Percentiles rank a stretch among this genome's conserved stretches.
Evolutionary conservation across 2,329 filamentous ascomycete species (phyloP).

Genomic region (Lecanicillium sp.): DNA sequence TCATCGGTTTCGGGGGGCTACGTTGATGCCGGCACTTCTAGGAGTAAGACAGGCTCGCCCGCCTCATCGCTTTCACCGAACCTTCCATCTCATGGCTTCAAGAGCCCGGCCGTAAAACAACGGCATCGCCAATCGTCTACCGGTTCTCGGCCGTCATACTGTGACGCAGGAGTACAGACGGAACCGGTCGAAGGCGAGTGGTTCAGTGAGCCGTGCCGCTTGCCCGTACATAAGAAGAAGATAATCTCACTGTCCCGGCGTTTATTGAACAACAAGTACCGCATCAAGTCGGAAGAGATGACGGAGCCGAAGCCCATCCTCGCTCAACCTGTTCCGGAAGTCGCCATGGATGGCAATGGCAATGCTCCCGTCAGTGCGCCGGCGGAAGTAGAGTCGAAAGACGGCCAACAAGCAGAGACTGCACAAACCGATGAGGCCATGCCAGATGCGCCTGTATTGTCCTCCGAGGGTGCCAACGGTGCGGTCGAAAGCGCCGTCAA

Average conservation of each 20-base stretch:
- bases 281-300: slow-evolving; percentile 35
- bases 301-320: slow-evolving; percentile 25
- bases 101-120: slow-evolving; percentile 16
- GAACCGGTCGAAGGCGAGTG: slow-evolving; percentile 48
- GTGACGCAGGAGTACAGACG: slow-evolving; percentile 48
- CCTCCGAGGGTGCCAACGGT: slow-evolving; percentile 14
- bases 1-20: slow-evolving; percentile 35
- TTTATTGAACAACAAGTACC: slow-evolving; percentile 43
- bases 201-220: slow-evolving; percentile 36
- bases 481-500: slow-evolving; percentile 21
- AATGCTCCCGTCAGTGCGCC: slow-evolving; percentile 35
- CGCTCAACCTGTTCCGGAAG: slow-evolving; percentile 14
- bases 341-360: not conserved
- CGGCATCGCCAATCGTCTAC: slow-evolving; percentile 34
- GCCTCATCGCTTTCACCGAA: slow-evolving; percentile 36
- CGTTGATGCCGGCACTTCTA: slow-evolving; percentile 47
- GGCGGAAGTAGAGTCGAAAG: slow-evolving; percentile 19
- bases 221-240: slow-evolving; percentile 38
- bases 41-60: slow-evolving; percentile 50
- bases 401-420: not conserved
- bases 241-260: slow-evolving; percentile 50
- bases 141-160: slow-evolving; percentile 38
- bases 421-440: slow-evolving; percentile 7
- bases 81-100: slow-evolving; percentile 20
- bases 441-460: slow-evolving; percentile 1